Evolutionary conservation across 1,284 basidiomycete species (phyloP), one percentile per base, ranked within the genome.

Genomic region (Melampsora americana): DNA sequence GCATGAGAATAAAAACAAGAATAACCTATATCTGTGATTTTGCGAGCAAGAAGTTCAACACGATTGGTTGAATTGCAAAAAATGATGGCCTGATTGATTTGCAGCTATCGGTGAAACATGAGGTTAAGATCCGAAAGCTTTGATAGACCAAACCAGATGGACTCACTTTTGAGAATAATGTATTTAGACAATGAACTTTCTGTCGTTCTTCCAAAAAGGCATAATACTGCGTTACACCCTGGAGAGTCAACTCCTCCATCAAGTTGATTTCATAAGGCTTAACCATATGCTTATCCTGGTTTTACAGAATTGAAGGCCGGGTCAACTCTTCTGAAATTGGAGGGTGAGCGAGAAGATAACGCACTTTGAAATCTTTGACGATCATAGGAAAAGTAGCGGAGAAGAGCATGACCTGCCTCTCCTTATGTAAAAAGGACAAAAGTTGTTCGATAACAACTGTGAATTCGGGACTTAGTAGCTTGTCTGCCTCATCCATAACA

Each of bases 1-100:
- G 95, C 96, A 83, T 99, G 95, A 74, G 95, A 98, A 87, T 97
- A 99, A 88, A 99, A 99, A 87, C 96, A 99, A 67, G 95, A 98
- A 85, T 99, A 99, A 80, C 96, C 96, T 71, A 98, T 90, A 82
- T 99, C 95, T 23, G 95, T 99, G 80, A 99, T 93, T 85, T 99
- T 99, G 86, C 98, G 97, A 79, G 96, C 96, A 78, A 99, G 88
- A 65, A 99, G 90, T 85, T 99, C 95, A 85, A 99, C 95, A 79
- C 95, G 94, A 86, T 97, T 97, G 81, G 95, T 99, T 78, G 95
- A 97, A 87, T 98, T 98, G 85, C 95, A 98, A 86, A 98, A 98
- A 83, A 98, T 98, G 85, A 98, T 98, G 77, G 94, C 96, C 86
- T 98, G 95, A 85, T 98, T 98, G 87, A 98, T 98, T 92, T 98